Evolutionary conservation across 2,329 filamentous ascomycete genomes (phyloP), one percentile per base, ranked within the genome.

Genomic region (Colletotrichum aenigma): DNA sequence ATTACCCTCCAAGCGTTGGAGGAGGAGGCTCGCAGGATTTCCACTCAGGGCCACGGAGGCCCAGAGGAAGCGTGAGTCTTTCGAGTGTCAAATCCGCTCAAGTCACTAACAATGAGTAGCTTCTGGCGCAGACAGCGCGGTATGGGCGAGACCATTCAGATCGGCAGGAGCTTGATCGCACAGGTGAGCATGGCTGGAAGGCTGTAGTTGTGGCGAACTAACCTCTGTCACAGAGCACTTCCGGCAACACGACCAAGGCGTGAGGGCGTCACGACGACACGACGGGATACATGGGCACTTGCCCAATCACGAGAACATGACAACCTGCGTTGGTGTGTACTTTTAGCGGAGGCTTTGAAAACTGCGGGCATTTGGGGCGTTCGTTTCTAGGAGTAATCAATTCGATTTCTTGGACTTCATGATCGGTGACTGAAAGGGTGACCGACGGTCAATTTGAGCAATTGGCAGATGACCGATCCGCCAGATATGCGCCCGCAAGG

Each of bases 1-100:
- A 94, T 95, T 75, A 94, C 91, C 4, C 87, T 91, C 34, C 89
- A 87, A 77, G 89, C 87, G 7, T 86, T 96, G 2, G 94, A 96
- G 81, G 94, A 92, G 67, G 90, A 92, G 77, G 90, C 90, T 3
- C 87, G 90, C 28, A 82, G 85, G 70, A 82, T 87, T n/a, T 91
- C 89, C 2, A 83, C 87, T 12, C 83, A 82, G 12, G 89, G 89
- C 4, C 86, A 88, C 60, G 87, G 87, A 48, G 86, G 86, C 5
- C 86, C 89, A 2, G 90, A 91, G 76, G 87, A 92, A 77, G 77
- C 84, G 87, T 90, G 81, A 84, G 88, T 79, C 30, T 32, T 21
- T n/a, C 12, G 38, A n/a, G 38, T 48, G 18, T 48, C 32, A n/a
- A 13, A 36, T 24, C 8, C 4, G 12, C 15, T 15, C 6, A 43